Evolutionary conservation across 805 yeast species (phyloP), one percentile per base, ranked within the genome.

Genomic region (Kodamaea leandrae): DNA sequence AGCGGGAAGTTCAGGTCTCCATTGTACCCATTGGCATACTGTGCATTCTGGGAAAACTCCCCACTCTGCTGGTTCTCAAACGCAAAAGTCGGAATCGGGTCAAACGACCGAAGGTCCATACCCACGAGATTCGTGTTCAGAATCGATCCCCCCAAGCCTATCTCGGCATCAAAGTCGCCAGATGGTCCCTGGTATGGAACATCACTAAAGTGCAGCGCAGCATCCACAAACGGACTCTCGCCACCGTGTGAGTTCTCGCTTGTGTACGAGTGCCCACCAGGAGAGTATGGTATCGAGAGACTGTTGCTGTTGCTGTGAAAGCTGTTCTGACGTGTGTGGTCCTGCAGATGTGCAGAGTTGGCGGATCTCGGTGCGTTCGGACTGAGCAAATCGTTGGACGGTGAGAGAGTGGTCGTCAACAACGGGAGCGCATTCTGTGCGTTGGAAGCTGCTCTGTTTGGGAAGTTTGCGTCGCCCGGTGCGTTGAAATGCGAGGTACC

Each of bases 231-330:
- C 4, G 72, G 71, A 19, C 65, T 57, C 15, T 58, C 61, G 3
- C 71, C 68, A 36, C 59, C 59, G 47, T 66, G 63, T 2, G 67
- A 59, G 19, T 53, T 58, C 6, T 68, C 74, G 4, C 71, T 63
- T 45, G 63, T 63, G 9, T 58, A 35, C 12, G 56, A 46, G 32
- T 43, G 48, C 6, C 46, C 50, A 19, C 53, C 35, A 6, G 62
- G 60, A 6, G 59, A 50, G 12, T 36, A 43, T 3, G 61, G 61
- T 34, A 50, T 47, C 33, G 52, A 39, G 16, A 49, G 44, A 41
- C 30, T 44, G 43, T 32, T 41, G 34, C 21, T 23, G 35, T 35
- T 45, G 48, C 17, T 50, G 40, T 19, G 54, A 35, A 37, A 42
- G 40, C 41, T 8, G 39, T n/a, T n/a, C n/a, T n/a, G n/a, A n/a